Evolutionary conservation across 192 early-diverging fungal genomes (phyloP).

Genomic region (Kickxella alabastrina): DNA sequence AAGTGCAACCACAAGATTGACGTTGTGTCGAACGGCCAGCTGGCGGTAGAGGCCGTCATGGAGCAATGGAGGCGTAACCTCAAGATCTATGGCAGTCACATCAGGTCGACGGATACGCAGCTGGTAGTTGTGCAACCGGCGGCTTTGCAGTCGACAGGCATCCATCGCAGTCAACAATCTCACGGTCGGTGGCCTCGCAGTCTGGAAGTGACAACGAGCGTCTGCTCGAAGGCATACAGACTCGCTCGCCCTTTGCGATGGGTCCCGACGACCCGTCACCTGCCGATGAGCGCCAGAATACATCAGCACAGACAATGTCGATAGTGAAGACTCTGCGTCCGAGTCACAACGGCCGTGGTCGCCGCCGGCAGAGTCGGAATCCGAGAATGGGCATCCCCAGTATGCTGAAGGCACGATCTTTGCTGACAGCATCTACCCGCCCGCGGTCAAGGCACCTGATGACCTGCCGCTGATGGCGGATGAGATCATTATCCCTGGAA

Average conservation of each 20-base stretch:
- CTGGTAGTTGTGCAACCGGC: neutral
- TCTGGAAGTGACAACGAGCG: slow-evolving; percentile 15
- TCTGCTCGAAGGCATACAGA: neutral
- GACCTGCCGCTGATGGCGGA: slow-evolving; percentile 35
- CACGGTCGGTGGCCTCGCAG: neutral
- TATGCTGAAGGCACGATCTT: slow-evolving; percentile 45
- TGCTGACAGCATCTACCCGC: slow-evolving; percentile 43
- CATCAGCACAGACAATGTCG: neutral
- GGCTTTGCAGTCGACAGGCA: slow-evolving; percentile 5
- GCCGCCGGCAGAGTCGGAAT: neutral
- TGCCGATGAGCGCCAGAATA: slow-evolving; percentile 7
- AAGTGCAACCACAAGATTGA: slow-evolving; percentile 73
- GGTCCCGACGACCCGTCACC: slow-evolving; percentile 24
- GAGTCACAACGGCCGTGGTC: neutral
- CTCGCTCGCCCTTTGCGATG: slow-evolving; percentile 22
- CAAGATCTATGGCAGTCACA: slow-evolving; percentile 23
- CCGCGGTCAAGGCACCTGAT: slow-evolving; percentile 35
- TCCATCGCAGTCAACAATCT: neutral
- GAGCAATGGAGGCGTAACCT: slow-evolving; percentile 47
- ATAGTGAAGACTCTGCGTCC: neutral
- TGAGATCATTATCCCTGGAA: slow-evolving; percentile 20
- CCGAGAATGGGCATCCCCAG: neutral
- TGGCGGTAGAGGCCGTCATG: slow-evolving; percentile 72
- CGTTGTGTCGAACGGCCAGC: slow-evolving; percentile 74
- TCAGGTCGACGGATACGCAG: neutral